Base-by-base conservation (phyloP, 305 asterid species). In the Fraxinus platypoda region DNA sequence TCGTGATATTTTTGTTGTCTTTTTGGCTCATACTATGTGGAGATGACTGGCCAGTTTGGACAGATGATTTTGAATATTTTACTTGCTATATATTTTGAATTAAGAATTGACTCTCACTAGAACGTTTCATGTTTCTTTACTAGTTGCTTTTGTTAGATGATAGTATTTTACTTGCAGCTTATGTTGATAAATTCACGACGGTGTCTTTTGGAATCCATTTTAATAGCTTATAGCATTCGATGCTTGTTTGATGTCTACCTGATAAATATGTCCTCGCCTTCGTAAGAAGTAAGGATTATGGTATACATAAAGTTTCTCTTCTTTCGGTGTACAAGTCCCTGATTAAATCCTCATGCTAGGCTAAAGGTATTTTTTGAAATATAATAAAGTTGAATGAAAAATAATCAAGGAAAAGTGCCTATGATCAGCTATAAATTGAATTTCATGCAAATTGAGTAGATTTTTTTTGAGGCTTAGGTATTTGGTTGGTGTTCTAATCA, bases 401-500 rank as follows among this genome's bases (percentile, higher is more conserved):
- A 62, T 2, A 9, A 21, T 21, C 30, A 9, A 64, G 17, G 33
- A 8, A 64, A 23, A 64, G 15, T 19, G 68, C 28, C 68, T 57
- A 19, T 19, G 68, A 19, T 57, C 28, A 52, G 62, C 8, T 52
- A 17, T 52, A 52, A 52, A 52, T 52, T 76, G 46, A 68, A 74
- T 78, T 79, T 26, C 62, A 17, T 46, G 80, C 84, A 35, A 68
- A 83, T 75, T 77, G 72, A 81, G 52, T 49, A 49, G 57, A 74
- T 43, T 21, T 76, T 64, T 82, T 66, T 78, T 33, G 2, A 8
- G 66, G 33, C 72, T 37, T 73, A 66, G 75, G 35, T 12, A 25
- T 35, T 13, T 72, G 52, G 54, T 28, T 73, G 74, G 28, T 33
- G 34, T 68, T 54, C 66, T 15, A 19, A 15, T 19, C 41, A 41